Evolutionary conservation across 2,329 filamentous ascomycete genomes (phyloP).

Genomic region (Cercospora beticola): DNA sequence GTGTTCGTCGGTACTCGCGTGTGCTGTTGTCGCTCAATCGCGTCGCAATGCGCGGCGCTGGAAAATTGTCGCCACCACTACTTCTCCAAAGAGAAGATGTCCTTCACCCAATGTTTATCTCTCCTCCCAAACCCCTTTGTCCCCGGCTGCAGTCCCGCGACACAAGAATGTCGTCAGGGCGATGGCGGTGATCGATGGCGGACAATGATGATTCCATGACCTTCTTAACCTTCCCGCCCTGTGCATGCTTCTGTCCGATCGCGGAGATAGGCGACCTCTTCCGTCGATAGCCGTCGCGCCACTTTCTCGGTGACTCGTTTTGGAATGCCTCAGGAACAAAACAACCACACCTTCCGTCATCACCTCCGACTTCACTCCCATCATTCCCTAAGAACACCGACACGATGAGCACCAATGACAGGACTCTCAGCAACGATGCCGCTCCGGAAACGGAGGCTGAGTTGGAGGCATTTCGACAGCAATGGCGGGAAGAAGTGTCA

Average conservation of each 20-base stretch:
- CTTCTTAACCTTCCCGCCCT: slow-evolving; percentile 1
- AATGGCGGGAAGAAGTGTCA: slow-evolving; percentile 81
- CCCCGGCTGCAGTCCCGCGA: not conserved
- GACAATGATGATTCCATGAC: slow-evolving; percentile 17
- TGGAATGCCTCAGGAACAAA: not conserved
- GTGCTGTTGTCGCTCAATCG: not conserved
- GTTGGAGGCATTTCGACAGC: slow-evolving; percentile 78
- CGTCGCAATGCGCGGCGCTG: slow-evolving; percentile 1
- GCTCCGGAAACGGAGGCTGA: slow-evolving; percentile 55
- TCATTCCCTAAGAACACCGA: not conserved
- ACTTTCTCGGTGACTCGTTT: not conserved
- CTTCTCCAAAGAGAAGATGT: not conserved
- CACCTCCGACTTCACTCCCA: not conserved
- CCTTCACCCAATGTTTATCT: not conserved
- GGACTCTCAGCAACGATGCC: slow-evolving; percentile 10
- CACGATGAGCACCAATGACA: slow-evolving; percentile 18
- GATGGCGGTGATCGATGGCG: not conserved
- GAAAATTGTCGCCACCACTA: not conserved
- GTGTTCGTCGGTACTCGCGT: not conserved
- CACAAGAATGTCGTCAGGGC: not conserved
- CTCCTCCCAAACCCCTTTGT: not conserved
- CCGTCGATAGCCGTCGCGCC: slow-evolving; percentile 2
- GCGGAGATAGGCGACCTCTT: slow-evolving; percentile 1
- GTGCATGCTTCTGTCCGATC: slow-evolving; percentile 6
- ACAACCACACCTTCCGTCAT: not conserved